These are phyloP conservation scores for Gossypium davidsonii DNA, from an alignment of 441 rosid genomes.

Conservation along the genomic window DNA sequence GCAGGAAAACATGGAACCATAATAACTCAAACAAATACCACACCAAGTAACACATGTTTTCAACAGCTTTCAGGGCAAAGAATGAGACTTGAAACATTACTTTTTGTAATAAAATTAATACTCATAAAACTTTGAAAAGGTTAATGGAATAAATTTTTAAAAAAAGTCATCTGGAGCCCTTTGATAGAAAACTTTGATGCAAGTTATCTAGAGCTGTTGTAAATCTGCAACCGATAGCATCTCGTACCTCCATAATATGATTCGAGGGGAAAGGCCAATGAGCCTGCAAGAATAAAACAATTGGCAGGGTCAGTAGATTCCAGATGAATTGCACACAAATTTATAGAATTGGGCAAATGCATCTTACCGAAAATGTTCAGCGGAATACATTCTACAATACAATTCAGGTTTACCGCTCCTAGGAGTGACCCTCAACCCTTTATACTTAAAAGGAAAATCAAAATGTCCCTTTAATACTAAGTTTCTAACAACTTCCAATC, in stretches of 20 bases:
- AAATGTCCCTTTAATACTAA: background rate
- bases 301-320: background rate
- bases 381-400: background rate
- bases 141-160: background rate
- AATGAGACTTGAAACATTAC: background rate
- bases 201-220: slow-evolving; percentile 12
- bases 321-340: background rate
- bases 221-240: background rate
- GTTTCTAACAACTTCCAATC: background rate
- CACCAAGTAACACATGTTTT: background rate
- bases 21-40: background rate
- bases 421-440: background rate
- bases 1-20: slow-evolving; percentile 14
- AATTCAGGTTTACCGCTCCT: background rate
- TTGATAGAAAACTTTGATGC: background rate
- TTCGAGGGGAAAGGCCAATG: slow-evolving; percentile 92
- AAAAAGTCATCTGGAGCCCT: background rate
- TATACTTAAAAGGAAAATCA: background rate
- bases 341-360: background rate
- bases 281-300: slow-evolving; percentile 46
- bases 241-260: slow-evolving; percentile 81
- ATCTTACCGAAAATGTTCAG: background rate
- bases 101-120: background rate
- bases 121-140: background rate
- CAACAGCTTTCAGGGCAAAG: background rate